Evolutionary conservation across 1,139 yeast genomes (phyloP), one percentile per base, ranked within the genome.

Genomic region (Lodderomyces orthopsilosis): DNA sequence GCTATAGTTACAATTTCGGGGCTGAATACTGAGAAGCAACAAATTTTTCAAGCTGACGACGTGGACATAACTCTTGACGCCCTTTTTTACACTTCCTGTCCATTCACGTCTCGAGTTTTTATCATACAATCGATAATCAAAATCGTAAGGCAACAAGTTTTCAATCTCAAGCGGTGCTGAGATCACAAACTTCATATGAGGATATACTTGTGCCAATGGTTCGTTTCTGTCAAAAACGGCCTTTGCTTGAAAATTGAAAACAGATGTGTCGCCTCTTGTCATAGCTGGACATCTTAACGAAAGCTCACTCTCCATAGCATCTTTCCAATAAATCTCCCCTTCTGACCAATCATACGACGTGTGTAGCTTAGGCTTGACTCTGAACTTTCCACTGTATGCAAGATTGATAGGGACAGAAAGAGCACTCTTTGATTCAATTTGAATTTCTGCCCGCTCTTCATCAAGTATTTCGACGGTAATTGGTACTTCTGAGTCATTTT

Each of bases 111-210:
- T 79, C n/a, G 83, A 70, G 18, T 79, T 81, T 56, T 88, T 87
- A 58, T 89, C 95, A 58, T 85, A 88, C 17, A 94, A 71, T 44
- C 88, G 70, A 62, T 85, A 90, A 18, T 78, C 72, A 41, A 91
- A 66, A 53, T 89, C 96, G 57, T 77, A 87, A 0, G 99, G 98
- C 41, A 94, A 63, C 45, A 89, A 67, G 54, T 94, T 94, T 53
- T 86, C 91, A 49, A 94, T 74, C 53, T 87, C 89, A 33, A 94
- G 66, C 0, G 98, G 98, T 0, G 98, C 91, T 0, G 95, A 83
- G 18, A 94, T 67, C 1, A 83, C 77, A 34, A 93, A 65, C 9
- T 73, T 78, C 88, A 93, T 77, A 55, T 88, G 95, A 0, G 98
- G 98, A 54, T 89, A 94, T 0, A 86, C 76, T 48, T 75, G 74